phyloP scores from a whole-genome alignment of 2,329 filamentous ascomycete genomes.

The Exserohilum rostratum region DNA sequence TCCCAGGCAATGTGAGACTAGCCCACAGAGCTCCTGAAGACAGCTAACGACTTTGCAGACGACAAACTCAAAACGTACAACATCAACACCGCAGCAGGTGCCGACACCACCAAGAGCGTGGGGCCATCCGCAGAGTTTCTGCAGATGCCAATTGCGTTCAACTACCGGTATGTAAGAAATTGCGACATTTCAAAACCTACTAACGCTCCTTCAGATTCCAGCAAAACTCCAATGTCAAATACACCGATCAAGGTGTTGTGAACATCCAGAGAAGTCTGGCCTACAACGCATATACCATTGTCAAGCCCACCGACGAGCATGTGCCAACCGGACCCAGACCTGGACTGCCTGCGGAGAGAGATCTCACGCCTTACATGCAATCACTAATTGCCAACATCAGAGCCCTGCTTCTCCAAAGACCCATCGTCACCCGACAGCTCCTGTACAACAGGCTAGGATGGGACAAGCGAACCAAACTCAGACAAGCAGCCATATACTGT shows the following conservation, averaged over 20 bases:
- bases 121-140: conserved; percentile 82
- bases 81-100: conserved; percentile 41
- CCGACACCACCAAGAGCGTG: conserved; percentile 71
- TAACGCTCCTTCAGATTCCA: conserved; percentile 64
- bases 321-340: conserved; percentile 67
- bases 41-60: conserved; percentile 46
- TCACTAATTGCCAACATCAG: conserved; percentile 69
- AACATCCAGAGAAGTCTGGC: conserved; percentile 38
- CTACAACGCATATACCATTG: conserved; percentile 53
- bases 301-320: conserved; percentile 65
- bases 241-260: conserved; percentile 50
- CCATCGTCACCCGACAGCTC: conserved; percentile 85
- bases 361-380: conserved; percentile 63
- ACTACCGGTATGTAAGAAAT: conserved; percentile 52
- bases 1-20: conserved; percentile 69
- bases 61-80: conserved; percentile 68
- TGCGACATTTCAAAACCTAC: neutral
- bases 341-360: conserved; percentile 58
- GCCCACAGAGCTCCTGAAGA: neutral
- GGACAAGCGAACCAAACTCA: conserved; percentile 63
- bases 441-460: conserved; percentile 73
- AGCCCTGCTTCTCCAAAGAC: conserved; percentile 71
- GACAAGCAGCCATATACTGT: conserved; percentile 79
- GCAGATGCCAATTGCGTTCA: conserved; percentile 75
- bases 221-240: conserved; percentile 80